These are phyloP conservation scores for Entomortierella beljakovae DNA, from an alignment of 192 early-diverging fungal genomes.

Conservation along the genomic window DNA sequence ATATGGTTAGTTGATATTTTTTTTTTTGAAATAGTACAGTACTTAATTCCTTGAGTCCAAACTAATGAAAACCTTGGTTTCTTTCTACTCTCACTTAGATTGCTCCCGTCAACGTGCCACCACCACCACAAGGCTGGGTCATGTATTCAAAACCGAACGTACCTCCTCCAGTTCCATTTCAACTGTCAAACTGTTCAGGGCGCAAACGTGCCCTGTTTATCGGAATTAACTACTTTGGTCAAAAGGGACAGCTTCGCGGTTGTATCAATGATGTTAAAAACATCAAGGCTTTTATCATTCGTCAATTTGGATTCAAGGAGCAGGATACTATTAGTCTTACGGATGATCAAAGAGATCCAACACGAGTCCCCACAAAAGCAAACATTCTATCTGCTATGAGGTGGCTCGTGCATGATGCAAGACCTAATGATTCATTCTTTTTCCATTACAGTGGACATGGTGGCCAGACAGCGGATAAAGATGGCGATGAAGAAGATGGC, in stretches of 20 bases:
- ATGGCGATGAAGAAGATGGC: conserved; percentile 84
- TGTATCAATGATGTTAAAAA: conserved; percentile 90
- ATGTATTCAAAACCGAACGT: conserved; percentile 38
- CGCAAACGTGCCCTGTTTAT: conserved; percentile 88
- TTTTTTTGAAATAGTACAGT: not conserved
- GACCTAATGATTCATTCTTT: conserved; percentile 84
- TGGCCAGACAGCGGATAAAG: conserved; percentile 63
- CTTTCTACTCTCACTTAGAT: conserved; percentile 13
- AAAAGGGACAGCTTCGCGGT: conserved; percentile 72
- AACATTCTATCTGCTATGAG: conserved; percentile 83
- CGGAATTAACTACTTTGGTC: conserved; percentile 91
- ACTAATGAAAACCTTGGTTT: not conserved
- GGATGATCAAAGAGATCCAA: conserved; percentile 75
- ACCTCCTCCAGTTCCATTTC: conserved; percentile 52
- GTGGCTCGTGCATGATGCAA: conserved; percentile 82
- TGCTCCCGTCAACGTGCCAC: conserved; percentile 24
- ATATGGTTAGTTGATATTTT: conserved; percentile 39
- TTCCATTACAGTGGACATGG: conserved; percentile 89
- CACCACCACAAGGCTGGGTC: conserved; percentile 28
- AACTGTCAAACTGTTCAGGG: conserved; percentile 69
- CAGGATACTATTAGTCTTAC: conserved; percentile 81
- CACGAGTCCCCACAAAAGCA: conserved; percentile 74
- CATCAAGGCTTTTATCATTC: conserved; percentile 76
- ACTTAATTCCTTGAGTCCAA: no score
- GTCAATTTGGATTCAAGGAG: conserved; percentile 73